Base-by-base conservation (phyloP, 805 yeast genomes). In the Suhomyces sp. region DNA sequence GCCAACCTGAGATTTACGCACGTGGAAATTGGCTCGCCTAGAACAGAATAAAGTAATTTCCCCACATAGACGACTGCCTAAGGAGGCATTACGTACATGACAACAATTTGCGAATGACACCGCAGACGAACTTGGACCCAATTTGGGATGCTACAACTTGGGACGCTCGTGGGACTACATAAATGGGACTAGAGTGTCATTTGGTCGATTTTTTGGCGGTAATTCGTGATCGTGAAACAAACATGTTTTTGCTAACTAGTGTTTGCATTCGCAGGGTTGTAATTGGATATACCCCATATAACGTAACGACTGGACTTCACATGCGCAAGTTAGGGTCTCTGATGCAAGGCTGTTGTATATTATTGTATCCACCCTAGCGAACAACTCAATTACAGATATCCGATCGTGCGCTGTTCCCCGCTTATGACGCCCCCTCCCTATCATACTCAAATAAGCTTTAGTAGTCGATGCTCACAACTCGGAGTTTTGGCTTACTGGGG, bases 1-100 rank as follows among this genome's bases (percentile, higher is more conserved):
- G 41, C 41, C 41, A 37, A 37, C 19, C 41, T 37, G 41, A 37
- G 41, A 37, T 37, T 37, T 37, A 37, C 41, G 22, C 41, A 37
- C 41, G 41, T 21, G 41, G 21, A 10, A 19, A n/a, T 12, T 37
- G 21, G 41, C 41, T 17, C 41, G 6, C 15, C 22, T 9, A n/a
- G 22, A 37, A 17, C 22, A 37, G 22, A 37, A 37, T 17, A 4
- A 37, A 37, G 17, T 10, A 17, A 37, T 37, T 37, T 37, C 41
- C 41, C 41, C 41, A 37, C 41, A 37, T 17, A 37, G 41, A n/a
- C 9, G 4, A 19, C 22, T 22, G 41, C 22, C 21, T 19, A 19
- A 12, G 13, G 21, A 37, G 21, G 41, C 22, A 19, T 17, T 33
- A 6, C 24, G 12, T n/a, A n/a, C n/a, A n/a, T n/a, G n/a, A n/a